These are phyloP conservation scores for Litsea cubeba DNA, from an alignment of 164 flowering plant species.

Conservation along the genomic window DNA sequence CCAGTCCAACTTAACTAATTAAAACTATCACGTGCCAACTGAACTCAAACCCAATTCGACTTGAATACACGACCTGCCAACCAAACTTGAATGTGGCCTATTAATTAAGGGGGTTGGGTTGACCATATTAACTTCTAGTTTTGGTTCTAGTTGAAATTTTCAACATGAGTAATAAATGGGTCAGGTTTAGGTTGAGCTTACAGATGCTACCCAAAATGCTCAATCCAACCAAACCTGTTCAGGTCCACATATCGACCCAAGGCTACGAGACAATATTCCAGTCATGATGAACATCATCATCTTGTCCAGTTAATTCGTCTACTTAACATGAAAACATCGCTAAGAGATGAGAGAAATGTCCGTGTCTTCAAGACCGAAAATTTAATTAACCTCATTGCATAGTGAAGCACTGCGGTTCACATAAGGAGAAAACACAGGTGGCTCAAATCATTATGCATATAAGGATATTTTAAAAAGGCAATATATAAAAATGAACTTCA, in stretches of 20 bases:
- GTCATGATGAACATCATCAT: background rate
- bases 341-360: background rate
- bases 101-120: too few relatives aligned
- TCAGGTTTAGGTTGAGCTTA: too few relatives aligned
- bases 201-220: too few relatives aligned
- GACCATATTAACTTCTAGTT: too few relatives aligned
- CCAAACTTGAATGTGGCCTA: too few relatives aligned
- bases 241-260: background rate
- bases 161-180: too few relatives aligned
- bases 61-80: too few relatives aligned
- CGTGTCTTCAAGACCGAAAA: background rate
- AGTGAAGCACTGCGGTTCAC: background rate
- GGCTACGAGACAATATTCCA: background rate
- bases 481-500: background rate
- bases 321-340: too few relatives aligned
- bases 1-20: too few relatives aligned
- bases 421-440: background rate
- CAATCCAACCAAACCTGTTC: background rate
- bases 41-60: too few relatives aligned
- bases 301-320: background rate
- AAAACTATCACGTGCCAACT: too few relatives aligned
- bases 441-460: background rate
- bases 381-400: background rate
- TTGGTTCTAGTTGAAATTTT: too few relatives aligned
- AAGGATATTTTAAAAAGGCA: background rate